Base-by-base conservation (phyloP, 2,329 filamentous ascomycete species). In the Polychaeton citri region DNA sequence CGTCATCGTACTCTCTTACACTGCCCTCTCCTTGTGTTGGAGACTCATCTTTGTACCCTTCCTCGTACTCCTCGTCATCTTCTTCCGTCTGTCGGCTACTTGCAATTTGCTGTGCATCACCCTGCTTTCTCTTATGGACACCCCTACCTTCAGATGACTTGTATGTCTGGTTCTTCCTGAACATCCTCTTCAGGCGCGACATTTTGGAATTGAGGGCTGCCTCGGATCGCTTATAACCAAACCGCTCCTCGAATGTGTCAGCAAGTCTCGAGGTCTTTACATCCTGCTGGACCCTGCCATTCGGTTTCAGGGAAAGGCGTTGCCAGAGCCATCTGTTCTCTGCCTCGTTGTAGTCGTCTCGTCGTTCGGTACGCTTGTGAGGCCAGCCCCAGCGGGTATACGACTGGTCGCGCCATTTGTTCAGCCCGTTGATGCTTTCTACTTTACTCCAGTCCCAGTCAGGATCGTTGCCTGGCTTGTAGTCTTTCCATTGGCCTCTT, bases 391-490 rank as follows among this genome's bases (percentile, higher is more conserved):
- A 30, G 19, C 47, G 47, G 4, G 21, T n/a, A 17, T 34, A 24
- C 9, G 34, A 17, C 35, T 48, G 46, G 30, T 44, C 38, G 53
- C n/a, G 64, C 57, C 32, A 65, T 62, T 49, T 79, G 74, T 53
- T 81, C 75, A 7, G 67, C 65, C 34, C 68, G 65, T 38, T 95
- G 68, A 4, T 76, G 71, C 46, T 84, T 76, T 24, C 21, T 21
- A 31, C 21, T 15, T 40, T 35, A 5, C 33, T 21, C 47, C 47
- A 49, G 35, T 40, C 32, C 17, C 38, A 8, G 49, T 75, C 88
- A 24, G 85, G 87, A 5, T 28, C 38, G 88, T 70, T 0, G 85
- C 80, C 15, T 81, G 80, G 9, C 79, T 85, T 31, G 93, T 71
- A 43, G 79, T 79, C n/a, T 88, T 70, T 34, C 78, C 74, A 37